Base-by-base conservation (phyloP, 2,329 filamentous ascomycete species). In the Pseudofabraea citricarpa region DNA sequence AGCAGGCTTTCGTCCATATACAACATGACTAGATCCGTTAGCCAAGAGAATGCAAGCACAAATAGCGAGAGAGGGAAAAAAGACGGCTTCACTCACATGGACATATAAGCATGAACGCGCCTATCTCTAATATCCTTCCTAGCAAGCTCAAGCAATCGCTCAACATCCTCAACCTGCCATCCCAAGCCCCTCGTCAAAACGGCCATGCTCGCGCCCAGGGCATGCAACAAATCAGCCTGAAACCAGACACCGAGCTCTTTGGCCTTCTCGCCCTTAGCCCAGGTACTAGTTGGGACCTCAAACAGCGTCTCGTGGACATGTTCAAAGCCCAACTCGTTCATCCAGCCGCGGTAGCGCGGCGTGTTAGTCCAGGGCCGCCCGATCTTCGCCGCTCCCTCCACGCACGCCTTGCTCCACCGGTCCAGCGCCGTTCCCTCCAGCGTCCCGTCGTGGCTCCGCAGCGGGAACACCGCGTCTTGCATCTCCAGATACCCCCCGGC, bases 91-190 rank as follows among this genome's bases (percentile, higher is more conserved):
- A 38, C 49, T 41, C 31, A 49, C 49, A 49, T 40, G 9, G 38
- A 39, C 15, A 44, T 24, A 44, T 45, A 51, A 23, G 42, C 36
- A 41, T 46, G 44, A 3, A 51, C 42, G 10, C 27, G 33, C 2
- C 21, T 38, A 43, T 49, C 35, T 21, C 24, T 44, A 10, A 51
- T n/a, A 36, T 51, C 49, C 15, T 43, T 47, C 31, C 36, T 44
- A 6, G 49, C 49, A 18, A 44, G 26, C 2, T 40, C 23, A 6
- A 48, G 19, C 15, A 51, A 51, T 35, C 62, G 23, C 55, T 62
- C 23, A 48, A 63, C 41, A 10, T 59, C 43, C 48, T 66, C 22
- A 51, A 54, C 23, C 46, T 13, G 6, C 31, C 32, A 46, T 13
- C 33, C 39, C 31, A 46, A 52, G 31, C 39, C 58, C 5, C 58